These are phyloP conservation scores for Didymella keratinophila DNA, from an alignment of 2,329 filamentous ascomycete genomes.

Conservation along the genomic window DNA sequence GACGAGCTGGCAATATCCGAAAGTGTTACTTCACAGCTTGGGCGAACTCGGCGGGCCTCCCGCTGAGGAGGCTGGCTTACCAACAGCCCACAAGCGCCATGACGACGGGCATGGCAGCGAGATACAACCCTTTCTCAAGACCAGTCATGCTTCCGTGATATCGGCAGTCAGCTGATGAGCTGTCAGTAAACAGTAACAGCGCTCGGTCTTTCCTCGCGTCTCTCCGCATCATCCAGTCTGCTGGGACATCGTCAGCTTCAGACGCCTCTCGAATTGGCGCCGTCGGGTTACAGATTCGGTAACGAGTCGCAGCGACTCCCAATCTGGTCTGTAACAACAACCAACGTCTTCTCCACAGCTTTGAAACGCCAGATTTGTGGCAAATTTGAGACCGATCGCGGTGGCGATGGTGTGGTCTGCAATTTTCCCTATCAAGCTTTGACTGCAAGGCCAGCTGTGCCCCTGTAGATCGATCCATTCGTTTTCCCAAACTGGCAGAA, in stretches of 20 bases:
- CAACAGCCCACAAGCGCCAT: constrained; percentile 4
- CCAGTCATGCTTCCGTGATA: constrained; percentile 10
- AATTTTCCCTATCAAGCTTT: constrained; percentile 28
- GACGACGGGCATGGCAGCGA: constrained; percentile 3
- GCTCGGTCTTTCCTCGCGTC: constrained; percentile 29
- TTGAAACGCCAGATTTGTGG: constrained; percentile 32
- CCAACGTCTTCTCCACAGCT: constrained; percentile 26
- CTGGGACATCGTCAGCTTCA: constrained; percentile 31
- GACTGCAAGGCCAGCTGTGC: constrained; percentile 21
- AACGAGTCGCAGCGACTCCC: constrained; percentile 11
- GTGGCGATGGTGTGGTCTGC: constrained; percentile 27
- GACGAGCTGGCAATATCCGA: constrained; percentile 3
- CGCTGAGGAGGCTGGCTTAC: constrained; percentile 5
- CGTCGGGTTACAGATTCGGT: constrained; percentile 14
- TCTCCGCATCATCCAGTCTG: constrained; percentile 41
- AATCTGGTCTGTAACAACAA: constrained; percentile 28
- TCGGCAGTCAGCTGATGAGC: constrained; percentile 20
- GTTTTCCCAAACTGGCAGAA: constrained; percentile 11
- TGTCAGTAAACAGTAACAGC: constrained; percentile 33
- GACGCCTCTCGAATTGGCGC: constrained; percentile 10
- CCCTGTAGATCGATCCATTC: constrained; percentile 32
- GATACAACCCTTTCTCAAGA: background rate
- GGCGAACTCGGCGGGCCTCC: constrained; percentile 2
- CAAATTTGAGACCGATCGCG: constrained; percentile 26
- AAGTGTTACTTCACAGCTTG: background rate